These are phyloP conservation scores for Elaeagnus macrophylla DNA, from an alignment of 306 rosid genomes.

Conservation along the genomic window DNA sequence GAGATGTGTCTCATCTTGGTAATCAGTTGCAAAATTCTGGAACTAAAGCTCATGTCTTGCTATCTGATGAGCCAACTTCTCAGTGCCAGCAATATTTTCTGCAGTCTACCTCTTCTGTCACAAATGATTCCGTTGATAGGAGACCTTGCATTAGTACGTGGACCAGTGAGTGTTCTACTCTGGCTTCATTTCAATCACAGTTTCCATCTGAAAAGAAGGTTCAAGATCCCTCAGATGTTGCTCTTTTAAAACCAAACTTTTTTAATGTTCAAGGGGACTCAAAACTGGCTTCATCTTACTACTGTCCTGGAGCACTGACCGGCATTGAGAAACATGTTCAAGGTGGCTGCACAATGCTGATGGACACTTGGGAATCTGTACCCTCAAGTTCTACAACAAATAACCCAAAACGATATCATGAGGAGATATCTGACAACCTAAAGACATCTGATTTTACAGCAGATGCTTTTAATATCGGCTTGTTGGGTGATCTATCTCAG, in stretches of 20 bases:
- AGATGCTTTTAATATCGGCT: constrained; percentile 32
- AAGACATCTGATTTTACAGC: constrained; percentile 27
- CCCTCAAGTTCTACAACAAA: constrained; percentile 8
- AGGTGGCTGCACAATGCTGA: too few species aligned
- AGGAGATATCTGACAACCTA: constrained; percentile 12
- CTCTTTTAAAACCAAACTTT: constrained; percentile 15
- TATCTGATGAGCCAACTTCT: constrained; percentile 6
- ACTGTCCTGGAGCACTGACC: too few species aligned
- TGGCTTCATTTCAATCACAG: constrained; percentile 33
- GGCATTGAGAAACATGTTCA: too few species aligned
- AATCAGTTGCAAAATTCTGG: constrained; percentile 17
- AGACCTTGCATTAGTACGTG: constrained; percentile 21
- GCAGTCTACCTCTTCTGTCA: too few species aligned
- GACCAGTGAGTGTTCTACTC: constrained; percentile 30
- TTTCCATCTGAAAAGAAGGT: constrained; percentile 21
- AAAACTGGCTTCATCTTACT: constrained; percentile 12
- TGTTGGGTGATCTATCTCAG: constrained; percentile 50
- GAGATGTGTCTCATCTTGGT: constrained; percentile 18
- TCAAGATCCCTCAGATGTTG: constrained; percentile 24
- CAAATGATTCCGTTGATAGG: constrained; percentile 5
- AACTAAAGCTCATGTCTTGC: constrained; percentile 16
- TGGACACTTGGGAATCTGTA: too few species aligned
- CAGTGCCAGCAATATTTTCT: too few species aligned
- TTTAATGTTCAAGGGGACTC: constrained; percentile 18
- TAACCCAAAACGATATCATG: constrained; percentile 11